Base-by-base conservation (phyloP, 169 alveolate genomes). In the Plasmodium gaboni region DNA sequence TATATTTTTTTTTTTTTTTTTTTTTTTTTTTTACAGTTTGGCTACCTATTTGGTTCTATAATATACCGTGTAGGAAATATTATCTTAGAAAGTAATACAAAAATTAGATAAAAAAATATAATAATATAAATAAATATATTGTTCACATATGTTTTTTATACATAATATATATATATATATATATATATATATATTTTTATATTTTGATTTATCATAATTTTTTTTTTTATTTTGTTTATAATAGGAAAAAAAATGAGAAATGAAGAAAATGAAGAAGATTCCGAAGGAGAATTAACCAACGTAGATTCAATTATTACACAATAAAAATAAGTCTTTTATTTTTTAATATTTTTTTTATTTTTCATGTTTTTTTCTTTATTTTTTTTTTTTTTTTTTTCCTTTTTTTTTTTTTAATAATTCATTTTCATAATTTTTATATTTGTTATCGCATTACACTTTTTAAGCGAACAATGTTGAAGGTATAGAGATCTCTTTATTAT, bases 1-100 rank as follows among this genome's bases (percentile, higher is more conserved):
- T 68, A 1, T 24, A 2, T n/a, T 69, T 46, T n/a, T n/a, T 69
- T 28, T 42, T 68, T 12, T 73, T 53, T 73, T 73, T 59, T 28
- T 74, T 38, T 61, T 74, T 61, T 13, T 42, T 53, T 53, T 51
- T 44, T 15, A 24, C 67, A 76, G 89, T 46, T 76, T 76, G 89
- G 89, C 68, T 76, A 76, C 69, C 74, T 76, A 22, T 64, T 63
- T 32, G 89, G 89, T 13, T 64, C 89, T 48, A 64, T 76, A 65
- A 46, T 76, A 24, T 76, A 76, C 74, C 74, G 89, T 4, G 17
- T 65, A 48, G 89, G 89, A 76, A 76, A 76, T 32, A 64, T 76
- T 2, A 76, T 76, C 13, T 55, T 76, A 50, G 89, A 76, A 64
- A 50, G 89, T 76, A 17, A 38, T 38, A 38, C 46, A 38, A 38